Evolutionary conservation across 495 filamentous ascomycete species (phyloP).

Genomic region (Aspergillus kassunensis): DNA sequence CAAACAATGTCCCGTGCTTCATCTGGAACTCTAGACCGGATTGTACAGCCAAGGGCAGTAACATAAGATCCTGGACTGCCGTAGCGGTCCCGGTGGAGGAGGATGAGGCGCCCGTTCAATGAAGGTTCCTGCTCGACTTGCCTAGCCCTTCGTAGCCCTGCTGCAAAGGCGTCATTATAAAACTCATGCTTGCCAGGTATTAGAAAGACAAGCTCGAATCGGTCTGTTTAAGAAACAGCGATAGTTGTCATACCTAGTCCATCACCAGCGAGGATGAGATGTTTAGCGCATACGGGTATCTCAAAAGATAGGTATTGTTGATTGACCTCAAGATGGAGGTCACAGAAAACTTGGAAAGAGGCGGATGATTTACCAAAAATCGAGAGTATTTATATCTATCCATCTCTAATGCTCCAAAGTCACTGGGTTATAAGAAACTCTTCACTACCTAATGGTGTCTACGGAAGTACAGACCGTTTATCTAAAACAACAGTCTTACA

Average conservation of each 20-base stretch:
- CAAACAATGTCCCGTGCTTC: slow-evolving; percentile 33
- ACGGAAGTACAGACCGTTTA: not conserved
- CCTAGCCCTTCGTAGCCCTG: slow-evolving; percentile 39
- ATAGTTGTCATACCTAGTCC: slow-evolving; percentile 53
- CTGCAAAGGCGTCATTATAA: slow-evolving; percentile 37
- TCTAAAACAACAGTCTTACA: slow-evolving; percentile 1
- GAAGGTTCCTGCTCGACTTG: slow-evolving; percentile 41
- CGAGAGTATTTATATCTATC: slow-evolving; percentile 7
- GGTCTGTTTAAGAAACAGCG: slow-evolving; percentile 43
- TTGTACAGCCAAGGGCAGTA: slow-evolving; percentile 53
- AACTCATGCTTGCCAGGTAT: slow-evolving; percentile 60
- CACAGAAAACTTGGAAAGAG: slow-evolving; percentile 51
- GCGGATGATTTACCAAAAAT: slow-evolving; percentile 11
- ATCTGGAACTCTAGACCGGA: slow-evolving; percentile 49
- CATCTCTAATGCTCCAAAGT: not conserved
- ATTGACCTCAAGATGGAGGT: slow-evolving; percentile 55
- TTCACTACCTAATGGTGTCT: not conserved
- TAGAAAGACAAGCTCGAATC: slow-evolving; percentile 47
- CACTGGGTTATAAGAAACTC: not conserved
- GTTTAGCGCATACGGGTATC: slow-evolving; percentile 42
- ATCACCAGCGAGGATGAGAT: slow-evolving; percentile 56
- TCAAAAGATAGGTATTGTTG: slow-evolving; percentile 47
- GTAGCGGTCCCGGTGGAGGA: slow-evolving; percentile 43
- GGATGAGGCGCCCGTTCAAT: slow-evolving; percentile 39
- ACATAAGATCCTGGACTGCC: slow-evolving; percentile 35